Evolutionary conservation across 345 rosid species (phyloP), one percentile per base, ranked within the genome.

Genomic region (Gossypium mustelinum): DNA sequence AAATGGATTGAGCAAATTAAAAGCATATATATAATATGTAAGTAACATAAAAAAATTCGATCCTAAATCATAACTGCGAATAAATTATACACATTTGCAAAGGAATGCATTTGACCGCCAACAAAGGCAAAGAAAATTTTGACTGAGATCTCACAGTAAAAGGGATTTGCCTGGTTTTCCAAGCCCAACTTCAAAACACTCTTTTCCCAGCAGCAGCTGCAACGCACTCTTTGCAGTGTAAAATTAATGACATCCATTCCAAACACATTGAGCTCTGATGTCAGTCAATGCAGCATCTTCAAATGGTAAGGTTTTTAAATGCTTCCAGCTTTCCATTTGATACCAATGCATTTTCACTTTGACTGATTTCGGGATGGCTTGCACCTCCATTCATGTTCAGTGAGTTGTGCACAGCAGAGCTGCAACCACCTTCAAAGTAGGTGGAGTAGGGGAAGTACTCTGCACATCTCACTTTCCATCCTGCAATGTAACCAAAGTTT

Each of bases 401-500:
- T 8, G 91, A 84, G 73, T 79, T 84, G 52, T 84, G 80, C 80
- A 80, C 80, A 73, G 88, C 90, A 50, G 94, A 90, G 81, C 90
- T 89, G 24, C 5, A 70, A 17, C 77, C 81, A 73, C 99, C 99
- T 84, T 86, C 98, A 68, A 95, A 93, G 81, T 93, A 85, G 18
- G 89, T 84, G 0, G 99, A 91, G 81, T 80, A 84, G 0, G 90
- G 92, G 82, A 90, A 95, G 83, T 84, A 81, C 82, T 85, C 87
- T 0, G 90, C 86, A 65, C 98, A 95, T 2, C 81, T 75, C 74
- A 65, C 80, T 83, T 93, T 93, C 99, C 99, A 95, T 82, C 97
- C 99, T 95, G 92, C 73, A 76, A 8, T 12, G 52, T 17, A n/a
- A 65, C 18, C n/a, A 48, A 47, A 45, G 13, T 48, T n/a, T 48